Evolutionary conservation across 805 yeast species (phyloP).

Genomic region (Nakazawaea siamensis): DNA sequence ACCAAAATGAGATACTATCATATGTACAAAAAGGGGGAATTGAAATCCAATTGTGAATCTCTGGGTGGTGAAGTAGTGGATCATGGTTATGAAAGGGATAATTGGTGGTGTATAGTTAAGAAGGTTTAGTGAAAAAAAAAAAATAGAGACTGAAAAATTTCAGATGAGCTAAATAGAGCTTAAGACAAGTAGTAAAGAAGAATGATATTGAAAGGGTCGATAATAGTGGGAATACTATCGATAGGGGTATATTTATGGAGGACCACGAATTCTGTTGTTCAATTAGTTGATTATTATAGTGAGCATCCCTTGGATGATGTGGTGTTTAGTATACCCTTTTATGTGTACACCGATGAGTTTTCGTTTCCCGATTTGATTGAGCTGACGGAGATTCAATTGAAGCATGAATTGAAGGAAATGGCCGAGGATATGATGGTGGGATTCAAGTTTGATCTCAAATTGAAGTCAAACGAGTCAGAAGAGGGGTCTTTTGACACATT

Average conservation of each 20-base stretch:
- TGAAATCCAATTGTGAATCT: slow-evolving; percentile 53
- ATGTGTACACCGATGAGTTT: slow-evolving; percentile 33
- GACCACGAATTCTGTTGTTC: too few species aligned
- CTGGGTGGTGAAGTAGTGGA: slow-evolving; percentile 69
- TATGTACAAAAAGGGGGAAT: slow-evolving; percentile 76
- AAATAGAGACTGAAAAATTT: too few species aligned
- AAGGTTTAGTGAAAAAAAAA: slow-evolving; percentile 20
- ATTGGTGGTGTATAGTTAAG: slow-evolving; percentile 75
- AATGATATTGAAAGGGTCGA: too few species aligned
- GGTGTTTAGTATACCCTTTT: slow-evolving; percentile 33
- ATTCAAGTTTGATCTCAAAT: slow-evolving; percentile 16
- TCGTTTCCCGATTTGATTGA: slow-evolving; percentile 59
- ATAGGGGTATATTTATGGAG: too few species aligned
- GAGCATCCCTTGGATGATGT: slow-evolving; percentile 34
- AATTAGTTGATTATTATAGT: slow-evolving; percentile 14
- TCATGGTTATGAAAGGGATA: slow-evolving; percentile 86
- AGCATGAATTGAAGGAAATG: slow-evolving; percentile 26
- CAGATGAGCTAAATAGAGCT: too few species aligned
- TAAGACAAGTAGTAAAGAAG: too few species aligned
- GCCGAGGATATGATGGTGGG: slow-evolving; percentile 13
- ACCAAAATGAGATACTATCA: slow-evolving; percentile 86
- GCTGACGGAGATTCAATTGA: slow-evolving; percentile 42
- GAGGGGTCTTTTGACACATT: slow-evolving; percentile 11
- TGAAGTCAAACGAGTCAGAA: slow-evolving; percentile 1
- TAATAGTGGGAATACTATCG: too few species aligned